Percentiles rank a stretch among this genome's conserved stretches.
Evolutionary conservation across 2,329 filamentous ascomycete genomes (phyloP).

Genomic region (Paracamarosporium sp.): DNA sequence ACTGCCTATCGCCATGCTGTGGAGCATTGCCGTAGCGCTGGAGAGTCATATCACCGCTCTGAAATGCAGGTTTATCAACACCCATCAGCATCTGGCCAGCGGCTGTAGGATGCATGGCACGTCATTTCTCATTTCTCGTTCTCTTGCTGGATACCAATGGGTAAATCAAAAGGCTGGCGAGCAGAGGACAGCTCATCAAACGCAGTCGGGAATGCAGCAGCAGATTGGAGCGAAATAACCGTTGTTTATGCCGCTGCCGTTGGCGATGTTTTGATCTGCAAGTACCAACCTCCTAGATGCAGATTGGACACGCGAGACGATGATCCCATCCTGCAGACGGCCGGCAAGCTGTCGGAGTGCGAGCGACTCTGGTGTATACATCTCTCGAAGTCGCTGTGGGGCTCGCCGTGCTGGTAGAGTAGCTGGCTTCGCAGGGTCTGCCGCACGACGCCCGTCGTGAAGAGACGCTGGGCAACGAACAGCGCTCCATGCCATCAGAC

Average conservation of each 20-base stretch:
- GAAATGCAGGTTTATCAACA: neutral
- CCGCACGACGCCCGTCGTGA: neutral
- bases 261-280: slow-evolving; percentile 34
- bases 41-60: no score
- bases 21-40: neutral
- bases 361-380: neutral
- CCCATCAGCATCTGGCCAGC: neutral
- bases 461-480: no score
- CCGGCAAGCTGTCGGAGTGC: neutral
- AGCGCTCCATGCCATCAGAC: no score
- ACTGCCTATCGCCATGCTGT: neutral
- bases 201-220: neutral
- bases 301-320: slow-evolving; percentile 21
- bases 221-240: slow-evolving; percentile 8
- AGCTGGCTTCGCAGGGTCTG: neutral
- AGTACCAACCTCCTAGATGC: slow-evolving; percentile 31
- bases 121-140: neutral
- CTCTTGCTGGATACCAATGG: no score
- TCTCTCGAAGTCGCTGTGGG: no score
- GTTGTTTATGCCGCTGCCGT: slow-evolving; percentile 23
- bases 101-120: neutral
- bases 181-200: slow-evolving; percentile 13
- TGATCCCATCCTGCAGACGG: slow-evolving; percentile 1
- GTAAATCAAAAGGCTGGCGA: slow-evolving; percentile 8
- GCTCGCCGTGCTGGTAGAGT: no score